Conservation (phyloP, 2,329 filamentous ascomycete species). For the Pseudodiploospora longispora region DNA sequence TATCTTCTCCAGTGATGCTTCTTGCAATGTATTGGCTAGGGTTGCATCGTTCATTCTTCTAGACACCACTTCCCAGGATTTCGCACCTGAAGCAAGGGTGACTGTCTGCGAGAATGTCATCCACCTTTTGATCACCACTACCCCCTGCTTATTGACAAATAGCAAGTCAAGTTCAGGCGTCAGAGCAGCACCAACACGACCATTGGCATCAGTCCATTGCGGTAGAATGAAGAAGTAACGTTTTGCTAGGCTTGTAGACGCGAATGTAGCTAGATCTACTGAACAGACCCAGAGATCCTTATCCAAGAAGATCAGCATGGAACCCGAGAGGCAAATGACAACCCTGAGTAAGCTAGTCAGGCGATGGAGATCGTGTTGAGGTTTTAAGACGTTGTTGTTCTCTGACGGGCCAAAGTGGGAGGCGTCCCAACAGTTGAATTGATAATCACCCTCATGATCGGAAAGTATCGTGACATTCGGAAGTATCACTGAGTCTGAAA, state of each 20-base stretch:
- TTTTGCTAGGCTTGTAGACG: background rate
- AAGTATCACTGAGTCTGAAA: background rate
- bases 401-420: background rate
- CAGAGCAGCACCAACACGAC: background rate
- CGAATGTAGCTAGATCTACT: background rate
- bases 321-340: background rate
- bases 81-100: background rate
- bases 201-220: slow-evolving; percentile 1
- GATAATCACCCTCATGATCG: no score
- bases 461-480: background rate
- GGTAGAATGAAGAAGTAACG: slow-evolving; percentile 5
- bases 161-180: background rate
- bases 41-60: background rate
- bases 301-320: slow-evolving; percentile 3
- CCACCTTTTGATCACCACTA: slow-evolving; percentile 4
- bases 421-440: slow-evolving; percentile 2
- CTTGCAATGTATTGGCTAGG: background rate
- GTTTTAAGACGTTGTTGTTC: background rate
- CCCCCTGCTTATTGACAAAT: background rate
- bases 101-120: background rate
- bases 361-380: background rate
- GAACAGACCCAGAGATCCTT: slow-evolving; percentile 3
- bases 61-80: slow-evolving; percentile 1
- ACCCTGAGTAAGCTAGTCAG: background rate
- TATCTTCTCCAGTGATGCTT: background rate